Percentiles rank a stretch among this genome's conserved stretches.
Conservation (phyloP, 2,329 filamentous ascomycete species). For the Ophiocordyceps robertsii region DNA sequence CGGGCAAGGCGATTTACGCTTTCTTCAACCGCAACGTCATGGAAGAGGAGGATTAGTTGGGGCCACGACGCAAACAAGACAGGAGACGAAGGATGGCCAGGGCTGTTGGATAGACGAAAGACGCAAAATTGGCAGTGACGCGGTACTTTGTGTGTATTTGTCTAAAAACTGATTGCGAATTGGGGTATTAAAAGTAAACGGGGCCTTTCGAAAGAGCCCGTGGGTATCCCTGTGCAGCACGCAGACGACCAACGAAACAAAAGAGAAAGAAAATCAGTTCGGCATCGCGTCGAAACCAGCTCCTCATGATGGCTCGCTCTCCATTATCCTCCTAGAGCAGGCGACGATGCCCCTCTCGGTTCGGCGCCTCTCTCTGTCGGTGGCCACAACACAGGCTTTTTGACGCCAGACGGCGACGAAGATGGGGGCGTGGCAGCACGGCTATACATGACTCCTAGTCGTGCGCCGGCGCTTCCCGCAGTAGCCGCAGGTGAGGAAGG, state of each 20-base stretch:
- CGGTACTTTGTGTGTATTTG: neutral
- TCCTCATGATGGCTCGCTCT: neutral
- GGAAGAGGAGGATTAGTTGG: slow-evolving; percentile 31
- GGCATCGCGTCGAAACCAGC: neutral
- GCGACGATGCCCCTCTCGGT: neutral
- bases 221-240: slow-evolving; percentile 1
- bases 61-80: too few species aligned
- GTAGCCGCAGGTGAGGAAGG: slow-evolving; percentile 45
- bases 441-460: slow-evolving; percentile 9
- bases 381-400: neutral
- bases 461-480: slow-evolving; percentile 13
- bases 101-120: neutral
- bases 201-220: neutral
- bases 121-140: neutral
- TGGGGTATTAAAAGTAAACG: slow-evolving; percentile 2
- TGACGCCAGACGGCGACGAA: neutral
- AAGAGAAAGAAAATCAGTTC: neutral
- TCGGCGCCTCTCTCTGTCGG: neutral
- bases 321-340: neutral
- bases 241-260: neutral
- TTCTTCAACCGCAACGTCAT: slow-evolving; percentile 65
- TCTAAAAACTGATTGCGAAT: neutral
- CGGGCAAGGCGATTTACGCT: slow-evolving; percentile 55
- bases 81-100: too few species aligned
- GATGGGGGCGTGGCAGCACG: neutral